Evolutionary conservation across 2,329 filamentous ascomycete species (phyloP).

Genomic region (Fusarium begoniae): DNA sequence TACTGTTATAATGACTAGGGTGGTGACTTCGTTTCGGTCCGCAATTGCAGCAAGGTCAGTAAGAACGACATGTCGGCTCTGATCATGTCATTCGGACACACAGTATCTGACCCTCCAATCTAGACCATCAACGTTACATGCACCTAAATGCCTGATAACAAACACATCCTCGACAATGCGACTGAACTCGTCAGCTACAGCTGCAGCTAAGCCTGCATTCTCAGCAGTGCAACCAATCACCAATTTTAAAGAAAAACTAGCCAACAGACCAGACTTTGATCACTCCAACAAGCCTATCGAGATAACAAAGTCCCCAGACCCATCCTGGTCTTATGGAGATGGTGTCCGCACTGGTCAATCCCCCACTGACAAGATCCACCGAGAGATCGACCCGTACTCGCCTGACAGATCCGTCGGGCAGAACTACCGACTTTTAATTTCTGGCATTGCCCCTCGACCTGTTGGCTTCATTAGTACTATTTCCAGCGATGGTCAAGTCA

Average conservation of each 20-base stretch:
- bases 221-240: slow-evolving; percentile 36
- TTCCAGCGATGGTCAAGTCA: slow-evolving; percentile 64
- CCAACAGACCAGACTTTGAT: slow-evolving; percentile 40
- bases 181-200: slow-evolving; percentile 24
- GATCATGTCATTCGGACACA: background rate
- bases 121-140: background rate
- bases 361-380: slow-evolving; percentile 55
- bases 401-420: slow-evolving; percentile 70
- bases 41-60: background rate
- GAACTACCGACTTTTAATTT: slow-evolving; percentile 90
- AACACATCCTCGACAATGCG: background rate
- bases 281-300: slow-evolving; percentile 30
- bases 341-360: slow-evolving; percentile 40
- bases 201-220: slow-evolving; percentile 28
- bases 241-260: slow-evolving; percentile 38
- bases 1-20: background rate
- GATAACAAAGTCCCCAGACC: slow-evolving; percentile 49
- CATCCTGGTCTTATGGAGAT: slow-evolving; percentile 59
- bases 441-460: slow-evolving; percentile 80
- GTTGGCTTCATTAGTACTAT: slow-evolving; percentile 68
- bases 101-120: background rate
- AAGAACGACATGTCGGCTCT: too few species aligned
- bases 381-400: slow-evolving; percentile 81
- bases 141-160: background rate
- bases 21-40: background rate